Base-by-base conservation (phyloP, 371 early-diverging fungal genomes). In the Rhizopus sp. region DNA sequence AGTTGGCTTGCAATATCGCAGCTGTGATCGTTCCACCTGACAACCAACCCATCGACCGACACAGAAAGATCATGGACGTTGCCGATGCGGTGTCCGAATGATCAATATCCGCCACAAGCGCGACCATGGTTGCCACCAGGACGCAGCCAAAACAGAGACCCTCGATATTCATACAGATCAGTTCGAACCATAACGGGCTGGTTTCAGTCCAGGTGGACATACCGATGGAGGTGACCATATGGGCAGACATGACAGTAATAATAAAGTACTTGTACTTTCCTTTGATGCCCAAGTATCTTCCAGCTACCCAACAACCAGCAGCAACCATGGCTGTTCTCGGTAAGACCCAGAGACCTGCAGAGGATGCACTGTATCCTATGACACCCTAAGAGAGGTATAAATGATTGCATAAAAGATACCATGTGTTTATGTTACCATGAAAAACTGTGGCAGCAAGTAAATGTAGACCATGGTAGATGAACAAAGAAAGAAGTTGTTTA, bases 41-140 rank as follows among this genome's bases (percentile, higher is more conserved):
- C 8, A 78, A 55, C 60, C 70, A 62, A 33, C 81, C 81, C 30
- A 73, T 75, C 29, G 78, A 70, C 6, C 78, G 73, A 57, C 69
- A 81, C 13, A 81, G 47, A 53, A 73, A 81, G 7, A 77, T 69
- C 70, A 81, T 72, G 40, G 77, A 76, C 8, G 81, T 72, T 4
- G 74, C 72, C 1, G 75, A 70, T 3, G 78, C 78, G 3, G 67
- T 65, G 32, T 81, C 78, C 52, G 55, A 23, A 33, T 56, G 72
- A 4, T 55, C n/a, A 30, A 81, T 64, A 41, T 72, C 68, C 0
- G 72, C 75, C 1, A 81, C 73, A 44, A 81, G 64, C 9, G 81
- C 74, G 5, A 81, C 68, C 68, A 81, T 69, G 15, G 73, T 77
- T 9, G 73, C 69, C 2, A 78, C 78, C 47, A 77, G 49, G 0